These are phyloP conservation scores for Pseudogymnoascus sp. DNA, from an alignment of 2,329 filamentous ascomycete genomes.

Conservation along the genomic window DNA sequence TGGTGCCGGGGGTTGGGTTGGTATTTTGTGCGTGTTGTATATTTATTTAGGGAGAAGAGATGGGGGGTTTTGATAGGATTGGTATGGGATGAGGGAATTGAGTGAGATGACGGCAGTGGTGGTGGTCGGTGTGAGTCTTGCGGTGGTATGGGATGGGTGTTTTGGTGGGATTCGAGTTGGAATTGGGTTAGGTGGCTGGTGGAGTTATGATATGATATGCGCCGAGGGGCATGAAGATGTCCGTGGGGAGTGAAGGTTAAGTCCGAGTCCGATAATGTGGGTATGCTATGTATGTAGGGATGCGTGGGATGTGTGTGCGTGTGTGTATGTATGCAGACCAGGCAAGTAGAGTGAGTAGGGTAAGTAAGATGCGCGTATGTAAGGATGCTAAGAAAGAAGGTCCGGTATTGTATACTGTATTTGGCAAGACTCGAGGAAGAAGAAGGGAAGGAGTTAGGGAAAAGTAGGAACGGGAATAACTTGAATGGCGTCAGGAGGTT, in stretches of 20 bases:
- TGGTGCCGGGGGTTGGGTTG: neutral
- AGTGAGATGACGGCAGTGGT: no score
- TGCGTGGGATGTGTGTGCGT: neutral
- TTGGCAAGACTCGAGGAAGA: neutral
- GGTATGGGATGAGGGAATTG: no score
- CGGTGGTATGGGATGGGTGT: neutral
- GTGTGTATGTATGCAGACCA: neutral
- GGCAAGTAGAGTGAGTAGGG: neutral
- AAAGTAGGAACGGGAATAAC: neutral
- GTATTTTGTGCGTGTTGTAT: no score
- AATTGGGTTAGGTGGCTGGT: neutral
- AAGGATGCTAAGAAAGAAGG: neutral
- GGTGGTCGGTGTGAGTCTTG: neutral
- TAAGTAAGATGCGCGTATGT: neutral
- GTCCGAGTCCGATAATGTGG: neutral
- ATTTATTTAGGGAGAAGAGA: no score
- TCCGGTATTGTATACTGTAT: neutral
- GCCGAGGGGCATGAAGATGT: neutral
- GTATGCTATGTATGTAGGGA: neutral
- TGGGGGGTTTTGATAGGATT: neutral
- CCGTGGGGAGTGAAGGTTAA: neutral
- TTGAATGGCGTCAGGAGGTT: neutral
- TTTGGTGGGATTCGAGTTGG: neutral
- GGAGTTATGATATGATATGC: neutral
- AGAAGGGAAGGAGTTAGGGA: neutral